Base-by-base conservation (phyloP, 2,329 filamentous ascomycete genomes). In the Aureobasidium sp. region DNA sequence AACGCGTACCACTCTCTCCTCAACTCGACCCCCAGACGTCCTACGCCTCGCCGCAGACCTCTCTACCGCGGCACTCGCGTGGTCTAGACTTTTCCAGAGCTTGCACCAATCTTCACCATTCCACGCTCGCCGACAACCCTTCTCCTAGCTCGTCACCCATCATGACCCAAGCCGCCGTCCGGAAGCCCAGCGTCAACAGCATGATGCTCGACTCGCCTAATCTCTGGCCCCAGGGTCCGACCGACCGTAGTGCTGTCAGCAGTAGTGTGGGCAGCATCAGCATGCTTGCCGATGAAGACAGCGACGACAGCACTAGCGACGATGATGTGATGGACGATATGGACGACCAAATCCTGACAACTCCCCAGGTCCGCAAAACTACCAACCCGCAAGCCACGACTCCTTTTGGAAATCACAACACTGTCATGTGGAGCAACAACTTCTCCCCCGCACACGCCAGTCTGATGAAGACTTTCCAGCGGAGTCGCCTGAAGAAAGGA, bases 41-140 rank as follows among this genome's bases (percentile, higher is more conserved):
- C 52, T 96, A 95, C 77, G 88, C 89, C 45, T 93, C 91, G 1
- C 91, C 92, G 2, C 88, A 89, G 29, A 95, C 92, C 60, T 89
- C 96, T 50, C 82, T 97, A 8, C 93, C 93, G 19, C 85, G 93
- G 66, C 87, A 92, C 64, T 97, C 92, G 33, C 85, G 93, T 61
- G 93, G 93, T 47, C 80, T 97, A 64, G 93, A 97, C 76, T 97
- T 96, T 74, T 93, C 93, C 44, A 84, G 93, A 67, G 92, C 92
- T 12, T 94, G 91, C 65, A 97, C 93, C 12, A 96, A 92, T 71
- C 81, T 99, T 24, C 94, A 97, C 75, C 94, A 97, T 74, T 97
- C 93, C 17, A 97, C 90, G 0, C 82, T 97, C 9, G 92, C 93
- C 61, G 90, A 96, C 68, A 85, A 88, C 72, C 89, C 90, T 0